These are phyloP conservation scores for Chondrus crispus DNA, from an alignment of 23 red algal genomes.

Conservation along the genomic window DNA sequence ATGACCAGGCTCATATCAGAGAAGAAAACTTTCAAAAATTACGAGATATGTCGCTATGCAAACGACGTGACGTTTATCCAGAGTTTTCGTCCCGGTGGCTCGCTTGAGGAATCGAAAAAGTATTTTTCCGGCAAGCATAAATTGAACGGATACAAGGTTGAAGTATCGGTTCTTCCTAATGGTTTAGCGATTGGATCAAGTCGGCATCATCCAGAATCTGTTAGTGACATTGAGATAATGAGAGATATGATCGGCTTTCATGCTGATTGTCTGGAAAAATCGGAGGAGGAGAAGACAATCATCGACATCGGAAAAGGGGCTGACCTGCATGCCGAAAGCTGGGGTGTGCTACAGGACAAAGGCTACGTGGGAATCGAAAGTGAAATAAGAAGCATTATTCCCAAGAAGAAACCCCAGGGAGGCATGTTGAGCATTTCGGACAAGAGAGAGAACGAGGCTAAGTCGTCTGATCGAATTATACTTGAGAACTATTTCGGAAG, in stretches of 20 bases:
- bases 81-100: background rate
- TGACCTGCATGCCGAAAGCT: too few species aligned
- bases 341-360: too few species aligned
- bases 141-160: background rate
- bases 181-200: background rate
- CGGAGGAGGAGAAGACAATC: too few species aligned
- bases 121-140: background rate
- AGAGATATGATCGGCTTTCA: too few species aligned
- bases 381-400: too few species aligned
- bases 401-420: too few species aligned
- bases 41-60: background rate
- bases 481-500: background rate
- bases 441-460: background rate
- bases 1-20: background rate
- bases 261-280: too few species aligned
- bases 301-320: too few species aligned
- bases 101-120: background rate
- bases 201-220: background rate
- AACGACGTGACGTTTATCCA: background rate
- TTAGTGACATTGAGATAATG: background rate
- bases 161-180: constrained; percentile 4
- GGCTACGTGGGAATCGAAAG: too few species aligned
- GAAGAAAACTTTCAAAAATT: background rate
- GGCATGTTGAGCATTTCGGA: too few species aligned
- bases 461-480: background rate